These are phyloP conservation scores for Wickerhamomyces ciferrii DNA, from an alignment of 805 yeast species.

Conservation along the genomic window DNA sequence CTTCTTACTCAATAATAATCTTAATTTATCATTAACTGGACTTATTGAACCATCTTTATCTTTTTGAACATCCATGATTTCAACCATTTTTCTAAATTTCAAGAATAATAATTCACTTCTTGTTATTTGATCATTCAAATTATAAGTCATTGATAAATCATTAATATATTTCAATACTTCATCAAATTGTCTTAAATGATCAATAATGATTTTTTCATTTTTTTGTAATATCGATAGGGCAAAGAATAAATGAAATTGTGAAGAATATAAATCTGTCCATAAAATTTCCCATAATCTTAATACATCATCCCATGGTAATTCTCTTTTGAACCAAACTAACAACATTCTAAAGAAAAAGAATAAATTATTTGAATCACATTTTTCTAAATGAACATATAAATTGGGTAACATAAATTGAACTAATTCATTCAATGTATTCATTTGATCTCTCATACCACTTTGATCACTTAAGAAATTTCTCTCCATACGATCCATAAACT, in stretches of 20 bases:
- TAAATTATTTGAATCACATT: slow-evolving; percentile 84
- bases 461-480: slow-evolving; percentile 89
- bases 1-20: slow-evolving; percentile 55
- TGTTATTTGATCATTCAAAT: slow-evolving; percentile 71
- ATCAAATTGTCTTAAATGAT: slow-evolving; percentile 74
- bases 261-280: slow-evolving; percentile 81
- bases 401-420: slow-evolving; percentile 89
- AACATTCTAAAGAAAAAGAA: slow-evolving; percentile 95
- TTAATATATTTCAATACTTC: slow-evolving; percentile 91
- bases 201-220: slow-evolving; percentile 71
- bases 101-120: slow-evolving; percentile 81
- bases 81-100: slow-evolving; percentile 75
- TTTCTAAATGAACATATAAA: slow-evolving; percentile 73
- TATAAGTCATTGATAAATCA: slow-evolving; percentile 74
- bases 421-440: slow-evolving; percentile 75
- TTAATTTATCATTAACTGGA: slow-evolving; percentile 43
- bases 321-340: slow-evolving; percentile 92
- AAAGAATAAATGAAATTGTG: slow-evolving; percentile 84
- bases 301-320: slow-evolving; percentile 74
- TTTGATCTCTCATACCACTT: slow-evolving; percentile 87
- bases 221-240: slow-evolving; percentile 88
- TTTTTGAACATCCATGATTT: slow-evolving; percentile 57
- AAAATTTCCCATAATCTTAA: slow-evolving; percentile 86
- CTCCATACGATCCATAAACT: slow-evolving; percentile 93
- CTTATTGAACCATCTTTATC: slow-evolving; percentile 15